Percentiles rank a stretch among this genome's conserved stretches.
These are phyloP conservation scores for Rhinocladiella mackenziei DNA, from an alignment of 2,329 filamentous ascomycete species.

Conservation along the genomic window DNA sequence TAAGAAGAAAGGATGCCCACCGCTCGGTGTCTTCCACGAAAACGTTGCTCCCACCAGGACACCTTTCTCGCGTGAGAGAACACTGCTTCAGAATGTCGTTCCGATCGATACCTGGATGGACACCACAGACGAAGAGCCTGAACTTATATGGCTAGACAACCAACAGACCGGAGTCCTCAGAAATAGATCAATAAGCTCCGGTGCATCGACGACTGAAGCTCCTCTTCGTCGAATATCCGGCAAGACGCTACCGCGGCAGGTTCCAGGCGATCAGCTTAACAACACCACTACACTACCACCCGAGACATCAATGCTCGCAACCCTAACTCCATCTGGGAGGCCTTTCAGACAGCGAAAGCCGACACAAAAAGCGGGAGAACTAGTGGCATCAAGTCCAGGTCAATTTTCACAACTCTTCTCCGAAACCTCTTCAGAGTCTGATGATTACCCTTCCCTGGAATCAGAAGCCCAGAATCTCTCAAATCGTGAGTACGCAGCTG, in stretches of 20 bases:
- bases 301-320: background rate
- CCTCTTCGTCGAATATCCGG: background rate
- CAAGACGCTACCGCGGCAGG: background rate
- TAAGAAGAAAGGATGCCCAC: constrained; percentile 7
- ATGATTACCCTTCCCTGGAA: background rate
- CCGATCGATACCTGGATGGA: constrained; percentile 1
- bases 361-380: constrained; percentile 10
- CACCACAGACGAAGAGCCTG: constrained; percentile 7
- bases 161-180: background rate
- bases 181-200: background rate
- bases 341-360: constrained; percentile 7
- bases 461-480: background rate
- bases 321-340: background rate
- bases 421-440: background rate
- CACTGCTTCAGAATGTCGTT: background rate
- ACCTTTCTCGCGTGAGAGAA: background rate
- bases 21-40: constrained; percentile 13
- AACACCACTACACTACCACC: background rate
- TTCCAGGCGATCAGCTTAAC: background rate
- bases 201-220: background rate
- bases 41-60: background rate
- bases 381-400: background rate
- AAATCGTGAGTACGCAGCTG: background rate
- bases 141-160: background rate
- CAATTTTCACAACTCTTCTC: background rate